Evolutionary conservation across 768 basidiomycete species (phyloP), one percentile per base, ranked within the genome.

Genomic region (Mycena alexandri): DNA sequence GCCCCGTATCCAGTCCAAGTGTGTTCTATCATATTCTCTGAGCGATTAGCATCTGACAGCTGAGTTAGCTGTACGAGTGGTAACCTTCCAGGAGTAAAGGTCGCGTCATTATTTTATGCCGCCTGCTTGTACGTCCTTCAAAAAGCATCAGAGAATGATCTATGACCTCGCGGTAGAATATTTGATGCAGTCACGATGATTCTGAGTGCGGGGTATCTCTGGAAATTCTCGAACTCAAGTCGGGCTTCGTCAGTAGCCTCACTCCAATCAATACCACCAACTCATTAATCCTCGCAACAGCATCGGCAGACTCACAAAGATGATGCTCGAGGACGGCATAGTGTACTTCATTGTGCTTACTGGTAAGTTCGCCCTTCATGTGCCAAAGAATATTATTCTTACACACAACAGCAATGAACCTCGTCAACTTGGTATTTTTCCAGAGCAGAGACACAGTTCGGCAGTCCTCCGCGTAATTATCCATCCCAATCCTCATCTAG

Each of bases 261-360:
- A 5, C 33, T 5, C 25, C 21, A 24, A 8, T 21, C 29, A 29
- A 29, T 29, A 29, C 29, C 29, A 29, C 29, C 29, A 6, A 38
- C 24, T 29, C 7, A 33, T 33, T 17, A 1, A 17, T 25, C 36
- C 33, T 22, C 14, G 11, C 22, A 17, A 43, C 3, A 64, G 63
- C 21, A 25, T 65, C 11, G 54, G 57, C 51, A 16, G 17, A 36
- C 64, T 65, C 33, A 42, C 64, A 13, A n/a, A 44, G 33, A 65
- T 60, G 64, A 65, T 65, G 64, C 16, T 65, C 5, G 36, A 65
- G 34, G 64, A 65, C 41, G 64, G 64, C 11, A 46, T 65, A 56
- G 59, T 65, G 56, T 65, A 65, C 22, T 65, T 65, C 22, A 36
- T 65, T 8, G 63, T 56, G 29, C 63, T 65, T 14, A 65, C 25